Evolutionary conservation across 345 rosid genomes (phyloP).

Genomic region (Lepidium sativum): DNA sequence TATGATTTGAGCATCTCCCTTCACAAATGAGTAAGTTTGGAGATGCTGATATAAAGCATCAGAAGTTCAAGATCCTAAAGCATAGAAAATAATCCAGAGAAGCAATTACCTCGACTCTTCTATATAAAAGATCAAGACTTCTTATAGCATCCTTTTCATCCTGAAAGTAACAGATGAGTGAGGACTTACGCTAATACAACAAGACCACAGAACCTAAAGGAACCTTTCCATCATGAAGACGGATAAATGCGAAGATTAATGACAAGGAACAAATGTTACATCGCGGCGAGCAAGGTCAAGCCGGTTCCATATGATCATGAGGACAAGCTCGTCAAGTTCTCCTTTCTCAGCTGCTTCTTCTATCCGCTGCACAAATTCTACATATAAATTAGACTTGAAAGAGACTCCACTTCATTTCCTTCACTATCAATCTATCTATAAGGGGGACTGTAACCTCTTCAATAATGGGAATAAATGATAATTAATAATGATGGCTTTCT

Average conservation of each 20-base stretch:
- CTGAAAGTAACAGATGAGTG: slow-evolving; percentile 31
- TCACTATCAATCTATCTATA: neutral
- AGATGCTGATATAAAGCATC: neutral
- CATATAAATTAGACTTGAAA: neutral
- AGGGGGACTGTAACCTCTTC: slow-evolving; percentile 48
- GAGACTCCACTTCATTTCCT: neutral
- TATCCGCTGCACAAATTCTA: slow-evolving; percentile 15
- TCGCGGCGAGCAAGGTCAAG: slow-evolving; percentile 37
- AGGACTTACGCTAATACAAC: neutral
- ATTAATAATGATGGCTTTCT: neutral
- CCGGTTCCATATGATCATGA: slow-evolving; percentile 34
- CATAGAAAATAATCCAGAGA: neutral
- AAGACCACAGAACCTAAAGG: neutral
- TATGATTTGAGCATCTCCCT: neutral
- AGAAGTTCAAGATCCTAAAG: neutral
- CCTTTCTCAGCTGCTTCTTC: slow-evolving; percentile 37
- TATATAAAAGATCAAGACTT: slow-evolving; percentile 91
- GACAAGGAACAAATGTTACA: slow-evolving; percentile 1
- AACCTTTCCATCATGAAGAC: neutral
- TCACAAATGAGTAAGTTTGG: neutral
- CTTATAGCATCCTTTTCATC: slow-evolving; percentile 84
- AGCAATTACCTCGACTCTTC: slow-evolving; percentile 81
- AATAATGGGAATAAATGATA: too few relatives aligned
- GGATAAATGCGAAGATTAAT: neutral
- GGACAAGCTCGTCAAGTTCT: slow-evolving; percentile 32